A percentile compares a stretch with the other conserved stretches of the same genome.
These are phyloP conservation scores for Diplodia scrobiculata DNA, from an alignment of 2,329 filamentous ascomycete species.

Conservation along the genomic window DNA sequence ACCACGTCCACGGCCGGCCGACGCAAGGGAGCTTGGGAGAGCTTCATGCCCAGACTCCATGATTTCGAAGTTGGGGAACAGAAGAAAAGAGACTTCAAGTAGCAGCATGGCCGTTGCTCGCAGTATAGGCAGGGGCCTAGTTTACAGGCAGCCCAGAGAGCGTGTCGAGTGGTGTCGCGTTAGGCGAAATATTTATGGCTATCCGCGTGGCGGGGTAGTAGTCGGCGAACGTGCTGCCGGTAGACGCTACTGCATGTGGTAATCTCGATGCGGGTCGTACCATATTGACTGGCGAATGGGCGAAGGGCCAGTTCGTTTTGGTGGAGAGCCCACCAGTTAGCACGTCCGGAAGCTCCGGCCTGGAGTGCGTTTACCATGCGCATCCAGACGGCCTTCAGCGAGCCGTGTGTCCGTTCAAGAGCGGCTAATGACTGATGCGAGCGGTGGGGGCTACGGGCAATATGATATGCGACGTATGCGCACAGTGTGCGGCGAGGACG, in stretches of 20 bases:
- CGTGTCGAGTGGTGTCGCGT: neutral
- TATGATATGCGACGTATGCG: neutral
- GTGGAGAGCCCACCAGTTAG: neutral
- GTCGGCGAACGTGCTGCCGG: neutral
- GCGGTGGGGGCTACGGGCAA: neutral
- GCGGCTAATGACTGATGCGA: neutral
- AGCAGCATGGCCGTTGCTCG: no score
- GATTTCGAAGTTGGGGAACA: no score
- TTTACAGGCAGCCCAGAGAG: neutral
- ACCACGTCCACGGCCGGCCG: no score
- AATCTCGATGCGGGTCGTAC: slow-evolving; percentile 4
- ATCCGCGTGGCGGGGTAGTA: neutral
- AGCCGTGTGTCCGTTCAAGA: neutral
- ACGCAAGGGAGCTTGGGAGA: neutral
- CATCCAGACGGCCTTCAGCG: neutral
- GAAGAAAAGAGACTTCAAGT: no score
- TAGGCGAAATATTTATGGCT: neutral
- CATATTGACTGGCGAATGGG: slow-evolving; percentile 9
- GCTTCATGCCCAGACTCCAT: neutral
- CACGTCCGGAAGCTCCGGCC: neutral
- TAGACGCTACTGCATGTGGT: slow-evolving; percentile 22
- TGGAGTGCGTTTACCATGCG: neutral
- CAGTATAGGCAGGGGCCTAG: neutral
- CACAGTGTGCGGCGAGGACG: no score
- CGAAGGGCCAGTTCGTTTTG: neutral